These are phyloP conservation scores for Musa troglodytarum DNA, from an alignment of 176 grass and related monocot species.

Conservation along the genomic window DNA sequence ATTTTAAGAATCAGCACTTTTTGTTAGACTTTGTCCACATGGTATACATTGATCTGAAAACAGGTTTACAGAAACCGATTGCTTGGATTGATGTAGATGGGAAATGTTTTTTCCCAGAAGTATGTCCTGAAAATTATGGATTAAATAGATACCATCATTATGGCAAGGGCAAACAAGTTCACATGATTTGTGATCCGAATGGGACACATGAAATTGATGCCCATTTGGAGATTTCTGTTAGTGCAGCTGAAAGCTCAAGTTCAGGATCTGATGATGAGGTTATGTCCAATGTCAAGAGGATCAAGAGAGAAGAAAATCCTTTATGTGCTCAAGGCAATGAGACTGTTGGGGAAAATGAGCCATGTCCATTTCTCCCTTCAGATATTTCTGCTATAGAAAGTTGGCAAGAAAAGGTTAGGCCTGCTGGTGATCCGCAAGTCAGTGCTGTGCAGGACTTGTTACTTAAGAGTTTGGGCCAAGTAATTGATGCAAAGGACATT, in stretches of 20 bases:
- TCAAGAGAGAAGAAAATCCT: constrained; percentile 25
- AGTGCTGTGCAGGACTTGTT: constrained; percentile 50
- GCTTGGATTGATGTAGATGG: constrained; percentile 79
- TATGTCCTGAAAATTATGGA: constrained; percentile 26
- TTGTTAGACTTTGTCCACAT: constrained; percentile 86
- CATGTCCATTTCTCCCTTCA: constrained; percentile 32
- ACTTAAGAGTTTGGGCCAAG: constrained; percentile 41
- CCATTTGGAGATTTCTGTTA: constrained; percentile 36
- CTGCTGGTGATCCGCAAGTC: constrained; percentile 22
- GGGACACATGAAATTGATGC: constrained; percentile 27
- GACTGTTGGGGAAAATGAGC: constrained; percentile 68
- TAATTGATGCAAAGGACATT: constrained; percentile 61
- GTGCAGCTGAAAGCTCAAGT: constrained; percentile 81
- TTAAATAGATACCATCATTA: neutral
- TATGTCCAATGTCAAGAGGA: constrained; percentile 36
- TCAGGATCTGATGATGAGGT: constrained; percentile 51
- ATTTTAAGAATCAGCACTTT: constrained; percentile 34
- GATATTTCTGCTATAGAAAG: neutral
- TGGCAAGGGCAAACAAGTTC: constrained; percentile 24
- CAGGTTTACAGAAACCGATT: constrained; percentile 59
- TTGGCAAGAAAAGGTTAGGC: constrained; percentile 9
- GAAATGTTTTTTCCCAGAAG: constrained; percentile 65
- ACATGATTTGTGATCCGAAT: constrained; percentile 37
- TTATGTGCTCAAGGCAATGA: constrained; percentile 28
- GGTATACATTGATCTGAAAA: constrained; percentile 45